Conservation (phyloP, 495 filamentous ascomycete genomes). For the Xylaria cubensis region DNA sequence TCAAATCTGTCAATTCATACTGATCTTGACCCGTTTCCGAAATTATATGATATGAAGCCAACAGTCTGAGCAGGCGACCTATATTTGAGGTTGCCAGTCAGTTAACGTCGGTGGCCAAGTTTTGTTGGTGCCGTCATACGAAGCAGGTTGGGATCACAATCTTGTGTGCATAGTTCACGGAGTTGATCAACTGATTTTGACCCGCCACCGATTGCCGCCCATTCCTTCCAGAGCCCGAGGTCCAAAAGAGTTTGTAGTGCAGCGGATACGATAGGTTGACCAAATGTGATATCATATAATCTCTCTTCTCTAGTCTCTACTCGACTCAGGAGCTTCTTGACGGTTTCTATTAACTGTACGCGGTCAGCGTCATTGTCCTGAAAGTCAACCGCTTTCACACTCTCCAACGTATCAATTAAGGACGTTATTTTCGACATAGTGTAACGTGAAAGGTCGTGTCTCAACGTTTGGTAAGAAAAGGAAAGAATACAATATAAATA, state of each 20-base stretch:
- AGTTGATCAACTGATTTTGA: constrained; percentile 34
- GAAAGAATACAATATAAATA: background rate
- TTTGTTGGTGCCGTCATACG: constrained; percentile 22
- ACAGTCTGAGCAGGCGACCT: constrained; percentile 35
- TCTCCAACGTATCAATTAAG: constrained; percentile 28
- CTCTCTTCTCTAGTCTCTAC: constrained; percentile 34
- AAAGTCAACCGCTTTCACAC: constrained; percentile 29
- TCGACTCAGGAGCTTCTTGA: constrained; percentile 31
- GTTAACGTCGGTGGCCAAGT: background rate
- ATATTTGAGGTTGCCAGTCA: background rate
- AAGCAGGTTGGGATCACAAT: constrained; percentile 34
- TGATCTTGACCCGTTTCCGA: constrained; percentile 36
- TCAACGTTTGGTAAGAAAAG: background rate
- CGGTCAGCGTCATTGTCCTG: constrained; percentile 28
- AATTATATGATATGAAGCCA: constrained; percentile 32
- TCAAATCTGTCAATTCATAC: background rate
- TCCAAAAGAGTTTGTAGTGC: constrained; percentile 31
- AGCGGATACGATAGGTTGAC: constrained; percentile 30
- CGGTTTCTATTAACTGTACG: constrained; percentile 26
- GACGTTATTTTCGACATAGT: background rate
- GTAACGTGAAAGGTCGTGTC: background rate
- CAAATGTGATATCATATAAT: constrained; percentile 26
- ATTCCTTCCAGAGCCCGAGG: constrained; percentile 33
- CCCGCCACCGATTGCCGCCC: constrained; percentile 31
- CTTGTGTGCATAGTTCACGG: constrained; percentile 25